Base-by-base conservation (phyloP, 2,329 filamentous ascomycete species). In the Xylariaceae sp. region DNA sequence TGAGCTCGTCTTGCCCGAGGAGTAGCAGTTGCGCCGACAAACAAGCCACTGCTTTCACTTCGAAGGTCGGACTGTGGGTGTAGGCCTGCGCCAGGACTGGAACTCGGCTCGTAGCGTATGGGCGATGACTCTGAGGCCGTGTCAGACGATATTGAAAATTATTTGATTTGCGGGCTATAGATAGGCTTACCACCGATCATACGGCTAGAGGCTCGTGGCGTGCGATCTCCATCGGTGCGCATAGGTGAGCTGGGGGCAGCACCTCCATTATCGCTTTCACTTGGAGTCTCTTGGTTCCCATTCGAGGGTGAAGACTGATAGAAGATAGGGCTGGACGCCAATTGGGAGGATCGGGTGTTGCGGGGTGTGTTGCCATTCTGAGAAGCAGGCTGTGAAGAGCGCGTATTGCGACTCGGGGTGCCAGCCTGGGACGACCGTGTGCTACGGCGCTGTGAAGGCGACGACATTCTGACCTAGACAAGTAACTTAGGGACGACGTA, bases 81-180 rank as follows among this genome's bases (percentile, higher is more conserved):
- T 49, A 78, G 70, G 55, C 74, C 75, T 63, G 82, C 82, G n/a
- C 82, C 84, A 22, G 90, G 89, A 64, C 89, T 95, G 35, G 92
- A 96, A 69, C 90, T 96, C 33, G 90, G 84, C 49, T 89, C 89
- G 66, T 96, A 97, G 67, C 85, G 83, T 58, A 97, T 89, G 1
- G 92, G 92, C 1, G 92, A 97, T 0, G 92, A 97, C 63, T 91
- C 92, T 96, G 58, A 2, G 44, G 15, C 9, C 46, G 17, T 54
- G 11, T 27, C 15, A 58, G 53, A 17, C 15, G 11, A 10, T 17
- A 15, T 2, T 11, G 27, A 44, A 35, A 5, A 33, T 4, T 27
- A 27, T 4, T 7, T 27, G 22, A 33, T 43, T 15, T 1, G 12
- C 6, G 5, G 10, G 17, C 5, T n/a, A 33, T 3, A 30, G 4